Conservation (phyloP, 2,329 filamentous ascomycete species). For the Xylaria sp. region DNA sequence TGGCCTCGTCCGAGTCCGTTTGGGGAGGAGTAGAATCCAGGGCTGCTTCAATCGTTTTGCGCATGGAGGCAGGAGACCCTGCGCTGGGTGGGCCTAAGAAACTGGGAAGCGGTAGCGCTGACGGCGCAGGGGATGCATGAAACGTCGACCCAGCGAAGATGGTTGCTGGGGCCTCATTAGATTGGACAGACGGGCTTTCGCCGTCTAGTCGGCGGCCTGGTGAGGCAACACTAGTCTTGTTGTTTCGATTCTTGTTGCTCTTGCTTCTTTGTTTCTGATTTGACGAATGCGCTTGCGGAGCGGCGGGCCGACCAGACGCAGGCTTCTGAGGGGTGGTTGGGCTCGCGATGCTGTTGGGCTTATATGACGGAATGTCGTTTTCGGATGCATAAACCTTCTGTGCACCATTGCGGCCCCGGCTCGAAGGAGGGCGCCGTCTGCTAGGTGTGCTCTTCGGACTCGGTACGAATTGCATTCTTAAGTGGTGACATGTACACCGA, state of each 20-base stretch:
- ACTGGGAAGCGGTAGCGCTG: conserved; percentile 88
- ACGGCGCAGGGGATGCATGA: conserved; percentile 92
- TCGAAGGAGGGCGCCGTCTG: conserved; percentile 54
- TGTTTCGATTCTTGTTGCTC: conserved; percentile 43
- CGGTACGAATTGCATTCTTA: conserved; percentile 52
- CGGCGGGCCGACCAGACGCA: conserved; percentile 48
- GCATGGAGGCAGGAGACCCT: conserved; percentile 66
- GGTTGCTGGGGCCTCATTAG: conserved; percentile 61
- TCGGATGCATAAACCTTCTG: conserved; percentile 70
- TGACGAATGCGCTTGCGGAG: conserved; percentile 48
- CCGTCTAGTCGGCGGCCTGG: conserved; percentile 56
- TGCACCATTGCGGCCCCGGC: conserved; percentile 52
- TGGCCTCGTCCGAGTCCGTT: conserved; percentile 63
- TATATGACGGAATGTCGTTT: conserved; percentile 60
- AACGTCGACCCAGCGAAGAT: conserved; percentile 95
- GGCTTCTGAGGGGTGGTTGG: conserved; percentile 61
- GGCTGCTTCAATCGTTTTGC: conserved; percentile 52
- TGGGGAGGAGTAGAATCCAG: conserved; percentile 61
- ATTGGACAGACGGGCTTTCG: conserved; percentile 59
- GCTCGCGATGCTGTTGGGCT: conserved; percentile 45
- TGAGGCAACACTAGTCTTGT: conserved; percentile 53
- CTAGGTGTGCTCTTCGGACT: conserved; percentile 53
- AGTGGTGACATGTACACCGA: conserved; percentile 43
- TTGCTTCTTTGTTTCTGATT: conserved; percentile 48
- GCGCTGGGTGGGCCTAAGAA: conserved; percentile 82